Base-by-base conservation (phyloP, 352 stramenopile species). In the Globisporangium abappressorium region DNA sequence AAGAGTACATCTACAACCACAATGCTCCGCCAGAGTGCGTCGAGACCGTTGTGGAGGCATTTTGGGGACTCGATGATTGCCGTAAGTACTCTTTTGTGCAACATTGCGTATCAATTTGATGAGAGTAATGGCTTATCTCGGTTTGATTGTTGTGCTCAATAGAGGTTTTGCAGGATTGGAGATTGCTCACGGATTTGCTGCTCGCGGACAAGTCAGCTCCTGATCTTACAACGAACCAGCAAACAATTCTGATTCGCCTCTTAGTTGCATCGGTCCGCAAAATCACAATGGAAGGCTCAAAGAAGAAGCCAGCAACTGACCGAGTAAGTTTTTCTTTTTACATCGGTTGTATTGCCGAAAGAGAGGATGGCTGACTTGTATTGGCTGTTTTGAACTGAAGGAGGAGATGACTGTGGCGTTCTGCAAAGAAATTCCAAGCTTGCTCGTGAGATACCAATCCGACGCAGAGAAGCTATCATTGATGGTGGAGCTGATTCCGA, bases 101-200 rank as follows among this genome's bases (percentile, higher is more conserved):
- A 20, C 7, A 18, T 0, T 26, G 41, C 33, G n/a, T 5, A 47
- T 24, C 3, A 3, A 14, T 34, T 57, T 43, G 28, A 14, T 38
- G 49, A 38, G 18, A 14, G 8, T 51, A 43, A n/a, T 70, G 14
- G 14, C 68, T 30, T 22, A 36, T 61, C 47, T 65, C 55, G 63
- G 15, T 68, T 15, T 67, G 3, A 43, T 71, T 33, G 67, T 59
- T n/a, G 15, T 70, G n/a, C 7, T 57, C 43, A 28, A 22, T 58
- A 96, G 88, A 93, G 85, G 86, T 94, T 24, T 71, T 96, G 9
- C 81, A 90, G 55, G 78, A 95, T 49, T 96, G 89, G 87, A 82
- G 81, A 34, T 46, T 95, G 38, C 71, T 94, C 34, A 89, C 82
- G 22, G 84, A 89, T 62, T 59, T 96, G 34, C 70, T 96, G 0